A percentile compares a stretch with the other conserved stretches of the same genome.
Evolutionary conservation across 176 grass and related monocot genomes (phyloP).

Genomic region (sorghum (Sorghum bicolor)): Sorghum_bicolor_NCBIv3 NC_012878.2:56668501-56669000

Average conservation of each 20-base stretch:
- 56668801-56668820: too few relatives aligned
- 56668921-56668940: background rate
- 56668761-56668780: background rate
- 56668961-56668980: background rate
- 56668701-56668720: background rate
- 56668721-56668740: background rate
- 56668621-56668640: background rate
- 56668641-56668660: background rate
- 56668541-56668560: background rate
- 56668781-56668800: too few relatives aligned
- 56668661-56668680: background rate
- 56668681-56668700: slow-evolving; percentile 16
- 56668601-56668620: background rate
- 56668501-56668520: too few relatives aligned
- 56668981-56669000: background rate
- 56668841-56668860: too few relatives aligned
- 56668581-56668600: background rate
- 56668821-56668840: background rate
- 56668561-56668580: background rate
- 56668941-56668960: background rate
- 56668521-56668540: background rate
- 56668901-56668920: too few relatives aligned
- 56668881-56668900: too few relatives aligned
- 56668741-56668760: background rate
- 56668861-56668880: too few relatives aligned